These are phyloP conservation scores for Auriculariales sp. DNA, from an alignment of 768 basidiomycete species.

Conservation along the genomic window DNA sequence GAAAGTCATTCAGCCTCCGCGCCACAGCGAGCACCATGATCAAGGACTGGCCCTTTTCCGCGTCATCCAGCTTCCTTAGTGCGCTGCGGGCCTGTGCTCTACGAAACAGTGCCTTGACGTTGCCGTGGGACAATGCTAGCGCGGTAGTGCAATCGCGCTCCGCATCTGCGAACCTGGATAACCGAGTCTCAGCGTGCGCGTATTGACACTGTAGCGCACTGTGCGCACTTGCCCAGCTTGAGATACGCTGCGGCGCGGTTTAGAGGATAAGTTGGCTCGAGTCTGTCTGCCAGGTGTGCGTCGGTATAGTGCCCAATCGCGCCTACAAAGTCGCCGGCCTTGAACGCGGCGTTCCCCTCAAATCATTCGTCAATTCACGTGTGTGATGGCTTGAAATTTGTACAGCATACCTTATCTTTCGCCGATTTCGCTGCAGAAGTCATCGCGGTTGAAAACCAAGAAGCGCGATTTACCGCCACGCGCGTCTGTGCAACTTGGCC, in stretches of 20 bases:
- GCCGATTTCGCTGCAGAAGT: background rate
- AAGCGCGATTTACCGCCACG: too few relatives aligned
- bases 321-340: conserved; percentile 56
- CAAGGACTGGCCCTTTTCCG: conserved; percentile 32
- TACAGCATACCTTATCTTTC: background rate
- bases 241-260: conserved; percentile 89
- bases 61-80: conserved; percentile 39
- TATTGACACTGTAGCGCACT: conserved; percentile 1
- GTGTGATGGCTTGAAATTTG: background rate
- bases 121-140: conserved; percentile 36
- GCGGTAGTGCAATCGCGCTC: conserved; percentile 66
- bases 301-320: conserved; percentile 80
- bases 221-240: conserved; percentile 85
- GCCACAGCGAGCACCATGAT: background rate
- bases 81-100: conserved; percentile 57
- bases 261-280: conserved; percentile 64
- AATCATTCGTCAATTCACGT: background rate
- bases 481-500: too few relatives aligned
- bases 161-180: conserved; percentile 55
- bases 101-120: conserved; percentile 70
- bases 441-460: too few relatives aligned
- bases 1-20: background rate
- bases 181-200: conserved; percentile 8
- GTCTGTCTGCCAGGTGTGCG: conserved; percentile 56
- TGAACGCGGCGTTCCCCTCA: conserved; percentile 83